A percentile compares a stretch with the other conserved stretches of the same genome.
Conservation (phyloP, 345 rosid species). For the Populus euphratica region DNA sequence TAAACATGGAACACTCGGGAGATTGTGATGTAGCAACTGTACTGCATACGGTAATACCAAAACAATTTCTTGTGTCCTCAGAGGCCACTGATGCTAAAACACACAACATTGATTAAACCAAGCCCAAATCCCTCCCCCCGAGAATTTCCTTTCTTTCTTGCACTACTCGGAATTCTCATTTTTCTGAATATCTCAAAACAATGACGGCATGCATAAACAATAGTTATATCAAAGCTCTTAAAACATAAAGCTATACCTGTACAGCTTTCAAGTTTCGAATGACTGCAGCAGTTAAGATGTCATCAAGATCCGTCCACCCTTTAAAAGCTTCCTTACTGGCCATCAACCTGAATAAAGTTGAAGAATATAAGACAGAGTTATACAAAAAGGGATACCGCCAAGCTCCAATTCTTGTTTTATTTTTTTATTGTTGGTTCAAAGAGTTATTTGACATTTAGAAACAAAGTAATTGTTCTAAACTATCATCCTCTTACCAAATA, state of each 20-base stretch:
- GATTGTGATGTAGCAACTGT: background rate
- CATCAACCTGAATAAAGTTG: conserved; percentile 54
- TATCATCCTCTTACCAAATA: conserved; percentile 11
- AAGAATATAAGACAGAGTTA: conserved; percentile 21
- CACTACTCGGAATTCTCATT: background rate
- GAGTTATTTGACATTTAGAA: conserved; percentile 9
- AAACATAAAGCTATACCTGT: conserved; percentile 46
- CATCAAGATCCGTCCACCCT: conserved; percentile 71
- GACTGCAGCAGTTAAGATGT: conserved; percentile 57
- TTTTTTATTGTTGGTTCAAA: conserved; percentile 5
- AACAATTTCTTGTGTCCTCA: background rate
- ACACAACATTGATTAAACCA: background rate
- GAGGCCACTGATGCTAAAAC: background rate
- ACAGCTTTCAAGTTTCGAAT: conserved; percentile 78
- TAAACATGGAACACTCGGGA: background rate
- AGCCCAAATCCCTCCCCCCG: background rate
- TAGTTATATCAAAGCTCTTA: background rate
- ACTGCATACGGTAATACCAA: background rate
- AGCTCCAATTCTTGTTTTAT: background rate
- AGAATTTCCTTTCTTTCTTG: background rate
- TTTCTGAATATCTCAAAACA: conserved; percentile 12
- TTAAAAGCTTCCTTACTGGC: conserved; percentile 55
- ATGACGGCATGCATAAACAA: conserved; percentile 3
- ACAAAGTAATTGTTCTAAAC: conserved; percentile 9
- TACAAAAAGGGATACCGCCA: conserved; percentile 4